phyloP scores from a whole-genome alignment of 139 green algal genomes.

The Chlamydomonas incerta region DNA sequence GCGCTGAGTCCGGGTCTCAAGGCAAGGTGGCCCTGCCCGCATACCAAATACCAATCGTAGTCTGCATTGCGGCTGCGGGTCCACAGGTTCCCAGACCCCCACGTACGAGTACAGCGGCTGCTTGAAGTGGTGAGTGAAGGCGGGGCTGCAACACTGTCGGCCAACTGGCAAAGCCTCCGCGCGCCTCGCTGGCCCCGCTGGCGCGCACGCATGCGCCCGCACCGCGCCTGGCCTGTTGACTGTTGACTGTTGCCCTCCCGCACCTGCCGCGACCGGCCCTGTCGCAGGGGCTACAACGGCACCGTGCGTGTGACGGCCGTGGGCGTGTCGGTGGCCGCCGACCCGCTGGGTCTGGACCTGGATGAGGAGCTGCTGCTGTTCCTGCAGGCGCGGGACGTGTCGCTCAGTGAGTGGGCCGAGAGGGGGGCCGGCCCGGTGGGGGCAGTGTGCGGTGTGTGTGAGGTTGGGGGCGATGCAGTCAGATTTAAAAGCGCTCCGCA shows the following conservation, averaged over 20 bases:
- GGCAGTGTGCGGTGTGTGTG: too few species aligned
- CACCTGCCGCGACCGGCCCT: not conserved
- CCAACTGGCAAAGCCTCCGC: too few species aligned
- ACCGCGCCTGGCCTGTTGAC: too few species aligned
- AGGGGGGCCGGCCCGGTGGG: too few species aligned
- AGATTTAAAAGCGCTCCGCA: too few species aligned
- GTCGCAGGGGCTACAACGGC: slow-evolving; percentile 48
- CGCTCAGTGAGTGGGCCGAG: slow-evolving; percentile 18
- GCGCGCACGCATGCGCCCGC: too few species aligned
- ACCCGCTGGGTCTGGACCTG: slow-evolving; percentile 41
- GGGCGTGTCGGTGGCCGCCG: slow-evolving; percentile 9
- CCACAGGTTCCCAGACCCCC: not conserved
- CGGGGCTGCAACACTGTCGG: too few species aligned
- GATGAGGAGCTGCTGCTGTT: slow-evolving; percentile 25
- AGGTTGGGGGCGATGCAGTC: too few species aligned
- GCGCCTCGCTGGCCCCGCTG: too few species aligned
- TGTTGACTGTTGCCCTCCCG: not conserved
- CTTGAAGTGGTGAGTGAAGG: slow-evolving; percentile 32
- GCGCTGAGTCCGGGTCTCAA: too few species aligned
- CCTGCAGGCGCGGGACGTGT: slow-evolving; percentile 10
- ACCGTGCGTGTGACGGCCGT: slow-evolving; percentile 40
- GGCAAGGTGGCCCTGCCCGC: too few species aligned
- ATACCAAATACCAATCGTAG: too few species aligned
- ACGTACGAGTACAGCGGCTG: slow-evolving; percentile 26
- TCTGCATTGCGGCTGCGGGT: not conserved